These are phyloP conservation scores for Leptosphaerulina australis DNA, from an alignment of 2,329 filamentous ascomycete species.

Conservation along the genomic window DNA sequence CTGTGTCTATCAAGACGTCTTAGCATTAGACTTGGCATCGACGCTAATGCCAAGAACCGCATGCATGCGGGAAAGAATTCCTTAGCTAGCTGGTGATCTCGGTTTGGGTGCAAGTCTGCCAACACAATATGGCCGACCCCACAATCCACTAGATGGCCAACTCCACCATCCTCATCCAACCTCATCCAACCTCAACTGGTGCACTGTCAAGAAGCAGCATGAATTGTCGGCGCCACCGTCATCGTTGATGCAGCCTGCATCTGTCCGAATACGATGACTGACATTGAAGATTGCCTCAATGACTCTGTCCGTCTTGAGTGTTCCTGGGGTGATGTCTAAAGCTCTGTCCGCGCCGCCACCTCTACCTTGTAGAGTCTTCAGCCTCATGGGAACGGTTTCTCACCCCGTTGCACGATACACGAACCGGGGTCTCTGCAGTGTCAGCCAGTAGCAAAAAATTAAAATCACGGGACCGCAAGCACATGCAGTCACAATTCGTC, in stretches of 20 bases:
- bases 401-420: constrained; percentile 12
- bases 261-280: constrained; percentile 49
- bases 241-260: constrained; percentile 54
- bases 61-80: constrained; percentile 43
- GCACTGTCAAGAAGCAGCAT: constrained; percentile 51
- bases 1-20: constrained; percentile 56
- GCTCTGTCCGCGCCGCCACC: constrained; percentile 49
- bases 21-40: too few relatives aligned
- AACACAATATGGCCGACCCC: constrained; percentile 53
- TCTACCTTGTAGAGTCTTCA: constrained; percentile 54
- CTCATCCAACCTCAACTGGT: constrained; percentile 52
- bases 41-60: constrained; percentile 50
- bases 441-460: constrained; percentile 23
- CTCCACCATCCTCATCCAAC: constrained; percentile 51
- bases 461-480: constrained; percentile 20
- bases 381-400: constrained; percentile 47
- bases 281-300: constrained; percentile 49
- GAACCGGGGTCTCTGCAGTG: constrained; percentile 35
- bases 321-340: constrained; percentile 52
- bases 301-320: constrained; percentile 57
- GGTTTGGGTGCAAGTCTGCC: constrained; percentile 52
- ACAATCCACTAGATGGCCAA: constrained; percentile 56
- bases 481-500: constrained; percentile 33
- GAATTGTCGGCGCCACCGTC: constrained; percentile 54
- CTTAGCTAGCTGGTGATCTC: constrained; percentile 37